Percentiles rank a stretch among this genome's conserved stretches.
These are phyloP conservation scores for Spergularia azorica DNA, from an alignment of 179 eudicot species.

Conservation along the genomic window DNA sequence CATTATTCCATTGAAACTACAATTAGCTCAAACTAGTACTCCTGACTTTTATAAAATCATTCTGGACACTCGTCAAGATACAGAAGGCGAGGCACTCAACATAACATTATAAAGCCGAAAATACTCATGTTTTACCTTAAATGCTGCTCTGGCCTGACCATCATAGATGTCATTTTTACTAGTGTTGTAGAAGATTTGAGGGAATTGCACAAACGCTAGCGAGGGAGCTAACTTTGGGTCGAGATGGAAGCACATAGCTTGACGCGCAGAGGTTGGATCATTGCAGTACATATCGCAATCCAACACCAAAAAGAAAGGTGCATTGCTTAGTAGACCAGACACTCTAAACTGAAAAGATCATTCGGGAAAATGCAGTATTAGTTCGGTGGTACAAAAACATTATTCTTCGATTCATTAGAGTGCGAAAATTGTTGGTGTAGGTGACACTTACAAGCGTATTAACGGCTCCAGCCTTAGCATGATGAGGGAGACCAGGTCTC, in stretches of 20 bases:
- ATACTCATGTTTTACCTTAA: conserved; percentile 11
- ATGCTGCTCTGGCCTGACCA: conserved; percentile 31
- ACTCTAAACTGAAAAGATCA: conserved; percentile 45
- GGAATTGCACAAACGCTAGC: conserved; percentile 44
- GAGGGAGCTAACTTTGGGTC: conserved; percentile 38
- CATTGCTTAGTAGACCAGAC: conserved; percentile 47
- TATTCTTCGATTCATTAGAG: too few relatives aligned
- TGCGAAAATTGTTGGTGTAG: neutral
- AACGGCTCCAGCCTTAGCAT: conserved; percentile 76
- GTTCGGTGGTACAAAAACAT: too few relatives aligned
- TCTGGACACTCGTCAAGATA: too few relatives aligned
- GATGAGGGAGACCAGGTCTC: conserved; percentile 56
- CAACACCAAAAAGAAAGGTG: conserved; percentile 39
- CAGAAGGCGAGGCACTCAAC: too few relatives aligned
- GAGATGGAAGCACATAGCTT: conserved; percentile 59
- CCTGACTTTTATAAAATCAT: too few relatives aligned
- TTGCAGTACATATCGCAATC: conserved; percentile 69
- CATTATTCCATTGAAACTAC: neutral
- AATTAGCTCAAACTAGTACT: conserved; percentile 4
- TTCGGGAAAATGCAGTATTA: too few relatives aligned
- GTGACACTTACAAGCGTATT: conserved; percentile 54
- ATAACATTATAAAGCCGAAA: too few relatives aligned
- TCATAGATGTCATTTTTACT: conserved; percentile 45
- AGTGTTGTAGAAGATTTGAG: conserved; percentile 41
- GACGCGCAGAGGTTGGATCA: conserved; percentile 49